Base-by-base conservation (phyloP, 176 grass and related monocot genomes). In the Hordeum marinum region DNA sequence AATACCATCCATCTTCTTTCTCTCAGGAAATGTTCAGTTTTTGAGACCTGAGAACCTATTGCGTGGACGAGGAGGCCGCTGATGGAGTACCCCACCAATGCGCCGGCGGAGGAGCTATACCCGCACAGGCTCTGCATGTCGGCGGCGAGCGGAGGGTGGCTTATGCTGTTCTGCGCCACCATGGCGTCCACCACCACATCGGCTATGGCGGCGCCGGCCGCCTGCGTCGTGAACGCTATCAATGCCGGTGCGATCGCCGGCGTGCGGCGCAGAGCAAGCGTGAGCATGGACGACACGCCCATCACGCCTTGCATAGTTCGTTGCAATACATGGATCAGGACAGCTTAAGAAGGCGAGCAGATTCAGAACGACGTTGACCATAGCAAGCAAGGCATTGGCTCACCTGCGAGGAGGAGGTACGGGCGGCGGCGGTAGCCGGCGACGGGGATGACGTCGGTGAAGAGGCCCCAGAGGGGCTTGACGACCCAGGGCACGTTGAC, bases 391-490 rank as follows among this genome's bases (percentile, higher is more conserved):
- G 7, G 18, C 52, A 57, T 57, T 9, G 52, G 18, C 52, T 70
- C 23, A 94, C 96, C 96, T 82, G 96, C 91, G 11, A 95, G 79
- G 26, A 94, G 72, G 72, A 98, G 85, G 70, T 98, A 98, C 6
- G 93, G 93, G 59, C 93, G 78, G 70, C 96, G 92, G 91, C 81
- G 82, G 84, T 89, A 98, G 9, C 96, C 93, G 23, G 43, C 78
- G 31, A 98, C 72, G 63, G 91, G 95, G 12, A 95, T 63, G 24
- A 92, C 68, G 79, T 95, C 93, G 35, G 91, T 98, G 26, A 98
- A 88, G 59, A 98, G 83, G 63, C 96, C 96, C 96, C 96, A 98
- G 41, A 98, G 24, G 9, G 91, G 93, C 70, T 95, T 98, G 63
- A 98, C 73, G 20, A 95, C 82, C 96, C 96, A 98, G 5, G 96